Conservation (phyloP, 2,329 filamentous ascomycete genomes). For the Alternaria ethzedia region DNA sequence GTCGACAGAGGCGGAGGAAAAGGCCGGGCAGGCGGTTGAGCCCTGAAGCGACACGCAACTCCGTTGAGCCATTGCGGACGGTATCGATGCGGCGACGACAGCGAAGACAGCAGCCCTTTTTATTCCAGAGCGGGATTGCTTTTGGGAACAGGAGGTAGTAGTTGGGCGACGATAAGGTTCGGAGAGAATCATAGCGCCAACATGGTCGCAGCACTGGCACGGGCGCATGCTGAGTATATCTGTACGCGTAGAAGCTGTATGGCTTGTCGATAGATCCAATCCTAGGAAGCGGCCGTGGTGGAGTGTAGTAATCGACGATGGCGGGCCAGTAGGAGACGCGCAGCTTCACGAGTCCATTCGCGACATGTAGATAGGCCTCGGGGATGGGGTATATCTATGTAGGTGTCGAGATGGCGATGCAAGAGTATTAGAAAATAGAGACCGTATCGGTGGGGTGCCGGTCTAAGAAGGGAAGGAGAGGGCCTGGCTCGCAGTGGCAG, state of each 20-base stretch:
- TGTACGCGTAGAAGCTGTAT: constrained; percentile 14
- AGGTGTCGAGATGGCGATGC: constrained; percentile 1
- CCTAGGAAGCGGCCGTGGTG: constrained; percentile 18
- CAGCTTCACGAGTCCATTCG: constrained; percentile 43
- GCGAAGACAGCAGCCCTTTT: constrained; percentile 29
- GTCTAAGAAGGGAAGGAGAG: constrained; percentile 34
- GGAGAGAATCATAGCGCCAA: constrained; percentile 7
- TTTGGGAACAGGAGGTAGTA: constrained; percentile 25
- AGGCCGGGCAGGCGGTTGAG: constrained; percentile 75
- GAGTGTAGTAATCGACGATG: constrained; percentile 20
- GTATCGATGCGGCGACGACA: constrained; percentile 38
- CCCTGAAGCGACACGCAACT: constrained; percentile 71
- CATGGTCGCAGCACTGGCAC: constrained; percentile 17
- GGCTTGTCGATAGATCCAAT: constrained; percentile 12
- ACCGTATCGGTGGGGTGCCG: constrained; percentile 22
- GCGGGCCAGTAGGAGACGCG: constrained; percentile 35
- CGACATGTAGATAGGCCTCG: constrained; percentile 19
- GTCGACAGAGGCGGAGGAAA: constrained; percentile 74
- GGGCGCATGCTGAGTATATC: constrained; percentile 24
- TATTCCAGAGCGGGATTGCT: constrained; percentile 25
- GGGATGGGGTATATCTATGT: constrained; percentile 22
- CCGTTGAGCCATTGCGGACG: constrained; percentile 49
- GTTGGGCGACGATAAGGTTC: constrained; percentile 16
- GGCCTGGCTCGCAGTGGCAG: constrained; percentile 38
- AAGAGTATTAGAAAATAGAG: constrained; percentile 20